Conservation (phyloP, 1,284 basidiomycete species). For the Coniferiporia weirii region DNA sequence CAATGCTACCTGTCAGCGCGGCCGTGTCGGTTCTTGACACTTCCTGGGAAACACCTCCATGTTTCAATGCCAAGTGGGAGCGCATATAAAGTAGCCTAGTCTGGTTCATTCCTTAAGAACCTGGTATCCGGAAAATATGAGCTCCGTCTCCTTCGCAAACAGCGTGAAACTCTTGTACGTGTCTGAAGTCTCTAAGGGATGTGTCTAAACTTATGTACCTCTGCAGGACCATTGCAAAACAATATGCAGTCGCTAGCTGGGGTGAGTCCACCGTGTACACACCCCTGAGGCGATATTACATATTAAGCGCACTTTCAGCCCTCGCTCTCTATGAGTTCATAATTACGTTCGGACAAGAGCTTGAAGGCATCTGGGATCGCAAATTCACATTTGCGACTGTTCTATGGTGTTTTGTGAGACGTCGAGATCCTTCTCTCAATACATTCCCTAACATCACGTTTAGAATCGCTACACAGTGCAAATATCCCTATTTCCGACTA, state of each 20-base stretch:
- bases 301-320: not conserved
- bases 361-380: slow-evolving; percentile 12
- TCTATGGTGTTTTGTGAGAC: slow-evolving; percentile 14
- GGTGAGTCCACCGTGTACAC: not conserved
- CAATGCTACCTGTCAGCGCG: no score
- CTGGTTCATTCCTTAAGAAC: no score
- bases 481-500: slow-evolving; percentile 5
- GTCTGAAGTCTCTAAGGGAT: no score
- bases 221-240: slow-evolving; percentile 3
- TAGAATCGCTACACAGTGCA: slow-evolving; percentile 14
- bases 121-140: no score
- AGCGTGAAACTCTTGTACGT: no score
- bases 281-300: not conserved
- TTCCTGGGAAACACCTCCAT: no score
- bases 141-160: no score
- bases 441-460: not conserved
- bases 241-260: slow-evolving; percentile 9
- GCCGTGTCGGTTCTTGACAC: no score
- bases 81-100: no score
- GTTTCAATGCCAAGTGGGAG: no score
- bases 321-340: slow-evolving; percentile 16
- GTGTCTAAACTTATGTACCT: no score
- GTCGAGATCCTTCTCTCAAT: not conserved
- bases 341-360: slow-evolving; percentile 15
- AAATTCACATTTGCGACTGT: slow-evolving; percentile 12